Percentiles rank a stretch among this genome's conserved stretches.
phyloP scores from a whole-genome alignment of 2,329 filamentous ascomycete genomes.

The Scleromitrula shiraiana region DNA sequence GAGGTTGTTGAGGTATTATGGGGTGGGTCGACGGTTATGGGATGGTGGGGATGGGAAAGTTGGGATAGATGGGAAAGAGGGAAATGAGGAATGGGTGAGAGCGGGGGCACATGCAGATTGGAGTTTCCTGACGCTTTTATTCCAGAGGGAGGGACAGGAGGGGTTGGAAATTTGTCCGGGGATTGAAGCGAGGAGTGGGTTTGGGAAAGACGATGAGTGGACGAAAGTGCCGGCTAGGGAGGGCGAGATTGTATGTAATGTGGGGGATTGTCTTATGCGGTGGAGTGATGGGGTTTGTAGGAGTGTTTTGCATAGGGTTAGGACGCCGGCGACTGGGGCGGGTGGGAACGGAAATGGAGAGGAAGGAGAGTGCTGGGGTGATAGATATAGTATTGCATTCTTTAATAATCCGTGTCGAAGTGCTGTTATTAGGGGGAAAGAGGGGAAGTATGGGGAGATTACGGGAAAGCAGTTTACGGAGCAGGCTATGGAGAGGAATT shows the following conservation, averaged over 20 bases:
- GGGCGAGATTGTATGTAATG: slow-evolving; percentile 54
- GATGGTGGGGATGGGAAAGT: not conserved
- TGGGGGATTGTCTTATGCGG: slow-evolving; percentile 58
- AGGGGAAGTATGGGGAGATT: slow-evolving; percentile 45
- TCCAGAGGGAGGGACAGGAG: slow-evolving; percentile 51
- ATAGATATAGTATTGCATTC: slow-evolving; percentile 57
- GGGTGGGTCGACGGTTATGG: slow-evolving; percentile 33
- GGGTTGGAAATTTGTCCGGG: slow-evolving; percentile 60
- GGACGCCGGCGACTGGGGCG: not conserved
- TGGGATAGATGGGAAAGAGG: slow-evolving; percentile 15
- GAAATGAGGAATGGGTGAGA: slow-evolving; percentile 43
- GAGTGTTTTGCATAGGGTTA: slow-evolving; percentile 54
- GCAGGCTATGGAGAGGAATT: slow-evolving; percentile 49
- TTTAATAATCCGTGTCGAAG: slow-evolving; percentile 57
- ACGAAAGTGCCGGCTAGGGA: slow-evolving; percentile 50
- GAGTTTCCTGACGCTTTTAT: slow-evolving; percentile 54
- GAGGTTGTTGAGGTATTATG: slow-evolving; percentile 51
- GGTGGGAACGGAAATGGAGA: not conserved
- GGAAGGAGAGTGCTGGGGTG: slow-evolving; percentile 46
- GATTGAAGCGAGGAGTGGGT: slow-evolving; percentile 50
- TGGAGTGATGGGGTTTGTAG: slow-evolving; percentile 63
- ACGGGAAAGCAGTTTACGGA: slow-evolving; percentile 53
- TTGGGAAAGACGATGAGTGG: slow-evolving; percentile 52
- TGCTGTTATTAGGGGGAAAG: slow-evolving; percentile 49
- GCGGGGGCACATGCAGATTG: slow-evolving; percentile 58